Evolutionary conservation across 352 stramenopile species (phyloP).

Genomic region (Phytopythium boreale): DNA sequence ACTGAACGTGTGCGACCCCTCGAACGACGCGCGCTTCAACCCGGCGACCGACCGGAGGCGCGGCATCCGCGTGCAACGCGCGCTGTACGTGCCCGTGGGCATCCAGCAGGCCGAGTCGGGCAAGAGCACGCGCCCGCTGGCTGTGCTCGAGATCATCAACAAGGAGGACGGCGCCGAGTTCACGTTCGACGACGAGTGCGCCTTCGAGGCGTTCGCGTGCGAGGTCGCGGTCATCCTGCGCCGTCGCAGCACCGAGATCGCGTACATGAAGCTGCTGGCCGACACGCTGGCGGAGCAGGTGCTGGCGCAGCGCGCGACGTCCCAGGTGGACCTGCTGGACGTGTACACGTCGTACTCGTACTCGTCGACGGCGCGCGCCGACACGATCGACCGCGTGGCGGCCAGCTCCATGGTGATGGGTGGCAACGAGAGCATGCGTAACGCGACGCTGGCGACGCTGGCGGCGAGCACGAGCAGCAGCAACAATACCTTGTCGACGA

Average conservation of each 20-base stretch:
- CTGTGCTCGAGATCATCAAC: conserved; percentile 89
- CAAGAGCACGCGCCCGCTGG: conserved; percentile 59
- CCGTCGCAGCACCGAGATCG: conserved; percentile 80
- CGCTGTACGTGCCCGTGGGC: conserved; percentile 85
- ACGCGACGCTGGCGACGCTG: conserved; percentile 6
- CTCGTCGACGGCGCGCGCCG: conserved; percentile 5
- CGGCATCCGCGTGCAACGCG: conserved; percentile 60
- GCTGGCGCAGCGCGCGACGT: conserved; percentile 61
- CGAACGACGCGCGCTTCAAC: conserved; percentile 58
- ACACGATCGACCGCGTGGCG: conserved; percentile 3
- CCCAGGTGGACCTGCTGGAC: conserved; percentile 75
- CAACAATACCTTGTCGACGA: background rate
- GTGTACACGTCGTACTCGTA: conserved; percentile 73
- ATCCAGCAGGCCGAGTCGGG: conserved; percentile 44
- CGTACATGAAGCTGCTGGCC: conserved; percentile 87
- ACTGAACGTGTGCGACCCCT: conserved; percentile 68
- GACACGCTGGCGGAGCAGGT: conserved; percentile 77
- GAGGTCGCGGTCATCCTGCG: conserved; percentile 86
- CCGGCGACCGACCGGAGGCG: conserved; percentile 47
- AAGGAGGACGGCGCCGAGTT: conserved; percentile 69
- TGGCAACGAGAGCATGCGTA: conserved; percentile 1
- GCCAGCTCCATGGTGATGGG: background rate
- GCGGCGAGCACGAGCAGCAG: background rate
- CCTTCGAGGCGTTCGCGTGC: conserved; percentile 82
- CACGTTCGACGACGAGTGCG: conserved; percentile 83